These are phyloP conservation scores for Microstroma glucosiphilum DNA, from an alignment of 1,284 basidiomycete species.

Conservation along the genomic window DNA sequence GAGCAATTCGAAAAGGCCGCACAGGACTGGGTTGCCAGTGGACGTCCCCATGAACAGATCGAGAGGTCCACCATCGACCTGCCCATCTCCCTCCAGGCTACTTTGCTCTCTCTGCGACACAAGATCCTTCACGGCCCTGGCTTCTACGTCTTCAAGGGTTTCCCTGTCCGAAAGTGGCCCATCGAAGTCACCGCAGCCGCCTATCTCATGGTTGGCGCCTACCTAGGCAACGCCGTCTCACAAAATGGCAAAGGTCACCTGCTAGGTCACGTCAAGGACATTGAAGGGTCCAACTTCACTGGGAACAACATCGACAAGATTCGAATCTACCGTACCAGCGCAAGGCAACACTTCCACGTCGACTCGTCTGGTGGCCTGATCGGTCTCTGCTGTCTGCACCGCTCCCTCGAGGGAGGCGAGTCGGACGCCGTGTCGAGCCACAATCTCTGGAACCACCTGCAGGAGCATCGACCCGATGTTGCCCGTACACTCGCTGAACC, in stretches of 20 bases:
- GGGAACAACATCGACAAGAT: slow-evolving; percentile 52
- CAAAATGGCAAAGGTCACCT: slow-evolving; percentile 54
- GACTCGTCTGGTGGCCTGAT: slow-evolving; percentile 49
- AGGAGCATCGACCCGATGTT: slow-evolving; percentile 52
- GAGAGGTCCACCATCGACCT: slow-evolving; percentile 38
- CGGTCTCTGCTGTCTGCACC: slow-evolving; percentile 54
- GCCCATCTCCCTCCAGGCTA: slow-evolving; percentile 24
- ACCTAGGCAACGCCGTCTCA: slow-evolving; percentile 50
- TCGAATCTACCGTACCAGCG: slow-evolving; percentile 53
- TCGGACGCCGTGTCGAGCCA: slow-evolving; percentile 54
- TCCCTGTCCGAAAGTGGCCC: slow-evolving; percentile 51
- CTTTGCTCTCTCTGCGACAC: slow-evolving; percentile 23
- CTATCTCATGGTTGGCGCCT: slow-evolving; percentile 52
- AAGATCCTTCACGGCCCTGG: slow-evolving; percentile 42
- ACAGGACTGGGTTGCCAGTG: slow-evolving; percentile 30
- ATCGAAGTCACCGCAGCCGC: slow-evolving; percentile 51
- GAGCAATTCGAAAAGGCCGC: slow-evolving; percentile 30
- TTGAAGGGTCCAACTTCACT: slow-evolving; percentile 53
- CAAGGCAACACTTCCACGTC: slow-evolving; percentile 53
- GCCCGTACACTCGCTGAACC: slow-evolving; percentile 48
- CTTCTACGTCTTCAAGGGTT: slow-evolving; percentile 53
- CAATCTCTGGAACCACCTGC: slow-evolving; percentile 53
- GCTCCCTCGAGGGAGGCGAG: slow-evolving; percentile 54
- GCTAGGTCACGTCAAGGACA: slow-evolving; percentile 53
- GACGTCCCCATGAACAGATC: slow-evolving; percentile 36